phyloP scores from a whole-genome alignment of 1,284 basidiomycete species.

The Trichosporon sp. region DNA sequence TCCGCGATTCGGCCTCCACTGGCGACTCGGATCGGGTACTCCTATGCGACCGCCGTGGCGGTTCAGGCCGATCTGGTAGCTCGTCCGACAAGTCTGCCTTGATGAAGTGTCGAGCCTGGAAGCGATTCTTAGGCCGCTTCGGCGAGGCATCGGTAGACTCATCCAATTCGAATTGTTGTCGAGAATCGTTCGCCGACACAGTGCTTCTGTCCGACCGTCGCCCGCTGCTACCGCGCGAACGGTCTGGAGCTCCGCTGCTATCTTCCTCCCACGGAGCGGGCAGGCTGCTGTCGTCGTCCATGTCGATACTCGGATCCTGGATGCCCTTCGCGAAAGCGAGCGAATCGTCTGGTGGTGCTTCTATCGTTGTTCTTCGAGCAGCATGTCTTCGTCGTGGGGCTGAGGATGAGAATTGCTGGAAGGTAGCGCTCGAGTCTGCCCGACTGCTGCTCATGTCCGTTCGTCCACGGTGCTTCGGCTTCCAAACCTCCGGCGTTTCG shows the following conservation, averaged over 20 bases:
- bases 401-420: neutral
- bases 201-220: constrained; percentile 26
- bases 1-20: neutral
- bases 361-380: constrained; percentile 24
- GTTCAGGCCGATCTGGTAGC: neutral
- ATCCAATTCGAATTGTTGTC: neutral
- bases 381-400: constrained; percentile 4
- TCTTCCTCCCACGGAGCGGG: constrained; percentile 31
- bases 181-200: neutral
- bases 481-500: neutral
- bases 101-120: constrained; percentile 18
- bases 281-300: constrained; percentile 43
- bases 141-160: constrained; percentile 11
- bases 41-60: neutral
- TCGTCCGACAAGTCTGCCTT: constrained; percentile 21
- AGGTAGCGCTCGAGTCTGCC: neutral
- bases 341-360: constrained; percentile 35
- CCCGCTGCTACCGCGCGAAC: constrained; percentile 18
- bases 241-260: constrained; percentile 21
- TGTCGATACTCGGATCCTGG: constrained; percentile 37
- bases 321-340: constrained; percentile 41
- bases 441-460: neutral
- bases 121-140: constrained; percentile 21
- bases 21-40: neutral
- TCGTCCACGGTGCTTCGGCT: neutral